phyloP scores from a whole-genome alignment of 345 rosid species.

The Angophora floribunda region DNA sequence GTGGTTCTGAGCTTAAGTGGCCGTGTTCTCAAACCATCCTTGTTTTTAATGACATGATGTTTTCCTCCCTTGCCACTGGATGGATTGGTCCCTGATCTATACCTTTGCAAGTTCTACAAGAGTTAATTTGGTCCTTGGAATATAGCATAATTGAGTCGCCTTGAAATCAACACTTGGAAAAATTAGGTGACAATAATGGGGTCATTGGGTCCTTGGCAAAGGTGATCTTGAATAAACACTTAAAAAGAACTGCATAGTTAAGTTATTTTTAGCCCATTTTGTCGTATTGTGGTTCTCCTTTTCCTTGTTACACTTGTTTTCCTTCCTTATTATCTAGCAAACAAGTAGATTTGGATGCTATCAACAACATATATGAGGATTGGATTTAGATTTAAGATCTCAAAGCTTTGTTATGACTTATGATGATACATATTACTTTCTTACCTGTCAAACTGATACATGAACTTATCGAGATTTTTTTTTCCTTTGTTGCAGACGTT shows the following conservation, averaged over 20 bases:
- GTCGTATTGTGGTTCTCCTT: background rate
- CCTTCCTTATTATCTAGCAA: background rate
- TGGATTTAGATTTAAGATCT: background rate
- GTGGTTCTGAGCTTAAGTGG: slow-evolving; percentile 94
- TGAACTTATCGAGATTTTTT: background rate
- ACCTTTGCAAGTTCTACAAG: background rate
- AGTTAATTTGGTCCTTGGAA: background rate
- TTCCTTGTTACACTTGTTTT: background rate
- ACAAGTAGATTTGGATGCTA: background rate
- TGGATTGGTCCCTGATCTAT: slow-evolving; percentile 48
- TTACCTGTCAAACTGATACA: background rate
- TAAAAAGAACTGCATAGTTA: no score
- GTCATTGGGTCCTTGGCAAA: background rate
- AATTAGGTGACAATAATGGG: background rate
- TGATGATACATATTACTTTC: background rate
- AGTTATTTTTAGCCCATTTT: background rate
- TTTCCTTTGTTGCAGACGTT: slow-evolving; percentile 46
- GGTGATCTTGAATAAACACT: background rate
- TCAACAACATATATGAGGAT: background rate
- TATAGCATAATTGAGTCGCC: background rate
- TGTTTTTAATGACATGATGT: slow-evolving; percentile 87
- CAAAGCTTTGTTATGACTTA: background rate
- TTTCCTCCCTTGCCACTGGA: slow-evolving; percentile 77
- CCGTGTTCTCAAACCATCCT: slow-evolving; percentile 72
- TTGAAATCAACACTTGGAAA: background rate